A percentile compares a stretch with the other conserved stretches of the same genome.
These are phyloP conservation scores for Pelargonium fulgidum DNA, from an alignment of 441 rosid genomes.

Conservation along the genomic window DNA sequence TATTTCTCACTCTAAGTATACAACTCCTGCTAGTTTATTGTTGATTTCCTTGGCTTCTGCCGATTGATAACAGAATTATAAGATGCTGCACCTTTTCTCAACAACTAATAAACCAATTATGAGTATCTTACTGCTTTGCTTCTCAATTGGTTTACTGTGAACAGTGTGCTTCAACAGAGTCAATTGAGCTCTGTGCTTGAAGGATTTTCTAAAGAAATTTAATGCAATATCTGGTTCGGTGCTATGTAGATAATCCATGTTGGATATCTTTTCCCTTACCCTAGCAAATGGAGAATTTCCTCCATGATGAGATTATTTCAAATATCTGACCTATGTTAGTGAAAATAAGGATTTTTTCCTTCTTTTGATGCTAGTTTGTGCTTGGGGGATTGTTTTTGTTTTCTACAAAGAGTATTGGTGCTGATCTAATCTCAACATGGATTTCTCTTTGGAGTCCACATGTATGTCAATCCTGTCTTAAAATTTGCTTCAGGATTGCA, in stretches of 20 bases:
- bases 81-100: not conserved
- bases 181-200: not conserved
- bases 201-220: not conserved
- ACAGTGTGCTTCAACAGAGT: not conserved
- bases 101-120: not conserved
- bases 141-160: not conserved
- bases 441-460: too few species aligned
- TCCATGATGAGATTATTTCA: not conserved
- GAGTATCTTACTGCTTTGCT: not conserved
- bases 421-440: too few species aligned
- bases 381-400: too few species aligned
- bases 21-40: not conserved
- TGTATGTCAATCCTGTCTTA: too few species aligned
- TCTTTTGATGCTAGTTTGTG: too few species aligned
- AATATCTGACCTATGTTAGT: not conserved
- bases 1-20: not conserved
- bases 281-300: not conserved
- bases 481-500: too few species aligned
- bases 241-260: too few species aligned
- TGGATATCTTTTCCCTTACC: too few species aligned
- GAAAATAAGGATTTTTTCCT: too few species aligned
- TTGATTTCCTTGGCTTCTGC: constrained; percentile 1
- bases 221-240: too few species aligned
- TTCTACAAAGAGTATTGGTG: too few species aligned
- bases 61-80: not conserved